phyloP scores from a whole-genome alignment of 2,329 filamentous ascomycete species.

The Ophiostoma populinum region DNA sequence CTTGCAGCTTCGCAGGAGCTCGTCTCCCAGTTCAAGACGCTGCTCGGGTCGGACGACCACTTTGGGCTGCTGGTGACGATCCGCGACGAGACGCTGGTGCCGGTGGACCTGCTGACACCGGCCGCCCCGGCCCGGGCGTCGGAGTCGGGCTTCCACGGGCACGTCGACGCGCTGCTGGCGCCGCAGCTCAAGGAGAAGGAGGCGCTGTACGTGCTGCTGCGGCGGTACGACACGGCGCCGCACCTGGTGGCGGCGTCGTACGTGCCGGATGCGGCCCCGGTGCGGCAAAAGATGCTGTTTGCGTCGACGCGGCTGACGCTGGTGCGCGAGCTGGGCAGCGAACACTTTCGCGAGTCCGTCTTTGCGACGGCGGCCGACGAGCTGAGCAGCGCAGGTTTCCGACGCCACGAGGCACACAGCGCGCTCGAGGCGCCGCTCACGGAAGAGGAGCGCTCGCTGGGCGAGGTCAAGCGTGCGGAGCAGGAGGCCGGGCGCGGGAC shows the following conservation, averaged over 20 bases:
- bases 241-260: conserved; percentile 57
- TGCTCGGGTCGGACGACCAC: conserved; percentile 42
- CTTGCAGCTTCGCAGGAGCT: conserved; percentile 63
- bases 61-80: conserved; percentile 61
- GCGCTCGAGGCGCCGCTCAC: conserved; percentile 53
- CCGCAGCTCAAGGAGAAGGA: conserved; percentile 47
- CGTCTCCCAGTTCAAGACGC: conserved; percentile 50
- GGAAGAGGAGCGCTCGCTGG: conserved; percentile 56
- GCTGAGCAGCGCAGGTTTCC: conserved; percentile 51
- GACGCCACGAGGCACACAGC: conserved; percentile 52
- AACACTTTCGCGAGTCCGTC: conserved; percentile 61
- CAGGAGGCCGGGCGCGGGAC: conserved; percentile 57
- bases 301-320: conserved; percentile 61
- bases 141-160: conserved; percentile 37
- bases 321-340: conserved; percentile 57
- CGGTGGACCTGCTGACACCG: conserved; percentile 36
- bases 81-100: conserved; percentile 47
- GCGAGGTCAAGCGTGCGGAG: conserved; percentile 59
- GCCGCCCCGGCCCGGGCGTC: conserved; percentile 34
- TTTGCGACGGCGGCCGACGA: conserved; percentile 56
- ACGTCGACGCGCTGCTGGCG: conserved; percentile 41
- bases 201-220: conserved; percentile 60
- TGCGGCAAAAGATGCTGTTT: conserved; percentile 77
- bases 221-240: conserved; percentile 41
- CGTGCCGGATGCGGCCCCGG: conserved; percentile 60